Conservation (phyloP, 768 basidiomycete genomes). For the Lentinula raphanica region DNA sequence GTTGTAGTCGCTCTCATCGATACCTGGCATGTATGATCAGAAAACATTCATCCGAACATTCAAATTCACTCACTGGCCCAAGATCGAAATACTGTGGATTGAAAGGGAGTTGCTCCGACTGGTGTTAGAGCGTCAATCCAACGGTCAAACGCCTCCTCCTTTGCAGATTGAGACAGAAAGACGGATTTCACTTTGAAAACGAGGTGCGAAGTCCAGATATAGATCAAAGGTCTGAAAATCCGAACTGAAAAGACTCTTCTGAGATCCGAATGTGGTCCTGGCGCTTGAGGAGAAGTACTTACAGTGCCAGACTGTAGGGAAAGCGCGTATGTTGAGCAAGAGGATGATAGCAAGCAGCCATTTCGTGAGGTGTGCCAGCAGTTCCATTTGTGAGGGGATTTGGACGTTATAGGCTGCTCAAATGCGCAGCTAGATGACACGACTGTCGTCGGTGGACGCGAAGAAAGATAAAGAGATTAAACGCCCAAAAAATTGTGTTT, state of each 20-base stretch:
- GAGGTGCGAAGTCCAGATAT: conserved; percentile 26
- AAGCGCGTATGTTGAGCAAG: conserved; percentile 5
- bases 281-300: background rate
- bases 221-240: conserved; percentile 45
- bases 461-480: too few relatives aligned
- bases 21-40: conserved; percentile 29
- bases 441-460: too few relatives aligned
- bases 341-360: background rate
- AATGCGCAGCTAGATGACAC: background rate
- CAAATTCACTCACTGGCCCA: conserved; percentile 49
- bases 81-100: conserved; percentile 32
- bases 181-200: conserved; percentile 28
- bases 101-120: conserved; percentile 55
- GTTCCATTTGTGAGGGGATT: background rate
- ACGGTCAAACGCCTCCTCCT: conserved; percentile 27
- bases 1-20: conserved; percentile 73
- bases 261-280: background rate
- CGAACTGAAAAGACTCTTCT: conserved; percentile 19
- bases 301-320: conserved; percentile 7
- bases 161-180: conserved; percentile 30
- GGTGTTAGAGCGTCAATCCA: conserved; percentile 48
- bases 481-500: too few relatives aligned
- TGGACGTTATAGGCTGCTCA: too few relatives aligned
- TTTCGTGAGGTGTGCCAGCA: background rate
- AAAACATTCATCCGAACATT: background rate